These are phyloP conservation scores for Ballota nigra DNA, from an alignment of 257 asterid genomes.

Conservation along the genomic window DNA sequence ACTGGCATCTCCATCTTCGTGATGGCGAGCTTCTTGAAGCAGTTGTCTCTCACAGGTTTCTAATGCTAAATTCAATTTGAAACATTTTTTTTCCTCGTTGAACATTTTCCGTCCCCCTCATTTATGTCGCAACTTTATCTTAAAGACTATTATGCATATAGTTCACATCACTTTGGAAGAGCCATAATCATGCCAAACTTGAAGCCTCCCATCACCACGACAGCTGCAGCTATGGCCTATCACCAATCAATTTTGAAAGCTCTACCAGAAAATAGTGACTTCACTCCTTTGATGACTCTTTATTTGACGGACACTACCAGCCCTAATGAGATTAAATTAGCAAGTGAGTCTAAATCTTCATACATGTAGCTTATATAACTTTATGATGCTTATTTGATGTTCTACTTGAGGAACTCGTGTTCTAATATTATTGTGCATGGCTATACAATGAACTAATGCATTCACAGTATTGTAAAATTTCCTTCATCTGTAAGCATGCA, in stretches of 20 bases:
- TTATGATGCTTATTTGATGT: not conserved
- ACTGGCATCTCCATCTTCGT: conserved; percentile 99
- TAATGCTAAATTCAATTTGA: not conserved
- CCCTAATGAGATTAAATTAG: conserved; percentile 76
- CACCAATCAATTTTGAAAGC: conserved; percentile 66
- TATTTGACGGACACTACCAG: conserved; percentile 84
- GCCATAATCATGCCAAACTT: conserved; percentile 95
- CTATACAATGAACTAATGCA: conserved; percentile 8
- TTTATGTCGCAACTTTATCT: conserved; percentile 9
- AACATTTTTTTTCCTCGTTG: not conserved
- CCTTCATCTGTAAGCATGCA: too few species aligned
- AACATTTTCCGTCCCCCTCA: not conserved
- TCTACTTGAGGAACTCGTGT: not conserved
- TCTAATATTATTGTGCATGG: not conserved
- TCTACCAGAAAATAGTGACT: conserved; percentile 54
- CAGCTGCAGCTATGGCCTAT: conserved; percentile 76
- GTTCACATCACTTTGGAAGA: conserved; percentile 80
- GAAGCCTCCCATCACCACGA: conserved; percentile 88
- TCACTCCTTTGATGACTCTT: conserved; percentile 94
- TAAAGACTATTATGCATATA: conserved; percentile 24
- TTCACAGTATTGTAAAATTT: not conserved
- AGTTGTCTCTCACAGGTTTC: conserved; percentile 75
- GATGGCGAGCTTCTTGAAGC: conserved; percentile 87
- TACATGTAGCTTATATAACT: not conserved
- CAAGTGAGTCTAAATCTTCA: conserved; percentile 54